Conservation (phyloP, 768 basidiomycete genomes). For the Rickenella mellea region DNA sequence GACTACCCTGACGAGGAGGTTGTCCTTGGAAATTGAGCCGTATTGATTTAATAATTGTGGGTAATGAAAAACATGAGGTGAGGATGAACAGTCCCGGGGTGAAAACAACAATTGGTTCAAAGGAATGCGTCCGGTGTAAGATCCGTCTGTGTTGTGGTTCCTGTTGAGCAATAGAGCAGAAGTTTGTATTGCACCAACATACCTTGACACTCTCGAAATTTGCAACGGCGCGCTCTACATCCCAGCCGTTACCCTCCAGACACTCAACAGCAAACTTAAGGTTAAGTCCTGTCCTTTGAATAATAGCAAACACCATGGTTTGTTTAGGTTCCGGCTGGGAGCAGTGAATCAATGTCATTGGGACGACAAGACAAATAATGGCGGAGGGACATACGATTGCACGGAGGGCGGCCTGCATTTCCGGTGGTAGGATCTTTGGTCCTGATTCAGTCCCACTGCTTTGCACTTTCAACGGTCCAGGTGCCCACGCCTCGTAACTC, state of each 20-base stretch:
- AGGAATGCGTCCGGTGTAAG: no score
- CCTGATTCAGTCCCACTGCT: slow-evolving; percentile 27
- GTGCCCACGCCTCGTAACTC: slow-evolving; percentile 68
- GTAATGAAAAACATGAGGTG: no score
- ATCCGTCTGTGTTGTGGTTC: no score
- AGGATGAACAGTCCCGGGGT: no score
- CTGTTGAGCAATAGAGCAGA: no score
- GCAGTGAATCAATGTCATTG: neutral
- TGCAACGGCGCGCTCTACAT: slow-evolving; percentile 63
- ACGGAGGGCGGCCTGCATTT: slow-evolving; percentile 29
- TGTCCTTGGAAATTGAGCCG: no score
- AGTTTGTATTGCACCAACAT: no score
- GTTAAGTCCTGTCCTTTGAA: slow-evolving; percentile 69
- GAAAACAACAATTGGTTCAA: no score
- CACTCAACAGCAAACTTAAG: slow-evolving; percentile 78
- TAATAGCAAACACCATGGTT: slow-evolving; percentile 58
- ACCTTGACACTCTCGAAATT: slow-evolving; percentile 91
- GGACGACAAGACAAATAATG: neutral
- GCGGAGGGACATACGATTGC: slow-evolving; percentile 40
- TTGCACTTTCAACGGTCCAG: slow-evolving; percentile 67
- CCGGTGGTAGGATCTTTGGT: slow-evolving; percentile 22
- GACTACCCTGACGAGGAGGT: no score
- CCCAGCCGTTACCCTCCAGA: slow-evolving; percentile 77
- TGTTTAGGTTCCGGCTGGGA: slow-evolving; percentile 63
- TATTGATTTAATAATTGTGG: no score